Percentiles rank a stretch among this genome's conserved stretches.
Evolutionary conservation across 2,329 filamentous ascomycete species (phyloP).

Genomic region (Aspergillus pseudoglaucus): DNA sequence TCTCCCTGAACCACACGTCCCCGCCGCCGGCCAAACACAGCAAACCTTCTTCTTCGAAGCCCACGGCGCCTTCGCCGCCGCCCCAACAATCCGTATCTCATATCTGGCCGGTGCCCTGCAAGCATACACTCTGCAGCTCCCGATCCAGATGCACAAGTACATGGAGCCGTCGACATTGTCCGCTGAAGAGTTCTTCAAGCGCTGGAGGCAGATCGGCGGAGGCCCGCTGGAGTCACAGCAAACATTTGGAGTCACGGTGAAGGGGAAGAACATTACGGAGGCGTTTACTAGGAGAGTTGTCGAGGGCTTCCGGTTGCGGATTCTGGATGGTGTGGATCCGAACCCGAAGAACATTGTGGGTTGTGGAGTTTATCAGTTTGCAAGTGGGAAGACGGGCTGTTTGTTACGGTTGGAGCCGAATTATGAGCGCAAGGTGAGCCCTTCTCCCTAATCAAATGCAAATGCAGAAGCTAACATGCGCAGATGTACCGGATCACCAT

Average conservation of each 20-base stretch:
- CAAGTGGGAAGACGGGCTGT: slow-evolving; percentile 88
- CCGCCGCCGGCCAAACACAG: slow-evolving; percentile 70
- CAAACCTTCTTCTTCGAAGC: slow-evolving; percentile 94
- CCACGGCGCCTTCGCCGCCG: slow-evolving; percentile 70
- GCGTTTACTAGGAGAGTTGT: slow-evolving; percentile 66
- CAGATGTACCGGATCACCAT: slow-evolving; percentile 96
- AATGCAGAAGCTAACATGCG: slow-evolving; percentile 5
- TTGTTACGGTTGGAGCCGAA: slow-evolving; percentile 91
- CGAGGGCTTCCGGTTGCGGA: slow-evolving; percentile 81
- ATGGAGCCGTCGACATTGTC: slow-evolving; percentile 86
- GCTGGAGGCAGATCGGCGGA: slow-evolving; percentile 97
- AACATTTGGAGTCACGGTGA: slow-evolving; percentile 65
- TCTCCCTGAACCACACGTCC: slow-evolving; percentile 75
- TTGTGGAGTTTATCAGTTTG: slow-evolving; percentile 67
- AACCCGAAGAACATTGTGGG: slow-evolving; percentile 93
- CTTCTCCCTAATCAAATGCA: neutral
- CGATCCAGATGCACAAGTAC: slow-evolving; percentile 85
- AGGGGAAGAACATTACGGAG: slow-evolving; percentile 60
- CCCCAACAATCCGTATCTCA: slow-evolving; percentile 83
- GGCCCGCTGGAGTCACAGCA: slow-evolving; percentile 78
- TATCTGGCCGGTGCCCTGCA: slow-evolving; percentile 92
- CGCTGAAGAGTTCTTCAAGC: slow-evolving; percentile 94
- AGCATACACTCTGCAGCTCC: slow-evolving; percentile 83
- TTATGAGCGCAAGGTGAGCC: slow-evolving; percentile 75
- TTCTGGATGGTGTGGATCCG: slow-evolving; percentile 79